A percentile compares a stretch with the other conserved stretches of the same genome.
phyloP scores from a whole-genome alignment of 2,329 filamentous ascomycete genomes.

The Apiospora kogelbergensis region DNA sequence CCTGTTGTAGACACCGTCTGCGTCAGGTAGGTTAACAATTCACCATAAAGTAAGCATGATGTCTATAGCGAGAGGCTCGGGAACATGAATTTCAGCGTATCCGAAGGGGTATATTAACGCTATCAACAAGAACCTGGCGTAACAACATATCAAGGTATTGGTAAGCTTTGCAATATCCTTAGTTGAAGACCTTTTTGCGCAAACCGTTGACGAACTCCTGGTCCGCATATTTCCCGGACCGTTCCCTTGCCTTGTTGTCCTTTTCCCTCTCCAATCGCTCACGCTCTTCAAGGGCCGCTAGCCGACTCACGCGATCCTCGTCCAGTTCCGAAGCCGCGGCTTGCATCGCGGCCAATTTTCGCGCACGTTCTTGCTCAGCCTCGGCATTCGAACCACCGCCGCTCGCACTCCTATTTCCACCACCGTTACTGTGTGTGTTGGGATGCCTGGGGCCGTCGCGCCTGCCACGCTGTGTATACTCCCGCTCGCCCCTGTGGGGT shows the following conservation, averaged over 20 bases:
- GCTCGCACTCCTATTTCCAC: conserved; percentile 10
- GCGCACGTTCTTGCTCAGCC: conserved; percentile 54
- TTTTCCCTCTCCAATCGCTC: conserved; percentile 65
- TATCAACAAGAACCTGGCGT: not conserved
- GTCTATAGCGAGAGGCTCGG: not conserved
- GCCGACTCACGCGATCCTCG: conserved; percentile 64
- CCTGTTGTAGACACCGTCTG: not conserved
- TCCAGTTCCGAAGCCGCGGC: conserved; percentile 69
- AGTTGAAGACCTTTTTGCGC: conserved; percentile 51
- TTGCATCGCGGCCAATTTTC: conserved; percentile 73
- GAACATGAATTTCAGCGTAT: not conserved
- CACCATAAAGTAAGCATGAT: not conserved
- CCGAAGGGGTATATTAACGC: not conserved
- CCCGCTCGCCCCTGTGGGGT: not conserved
- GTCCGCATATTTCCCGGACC: conserved; percentile 61
- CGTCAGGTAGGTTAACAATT: not conserved
- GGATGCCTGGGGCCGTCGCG: not conserved
- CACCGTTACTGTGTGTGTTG: not conserved
- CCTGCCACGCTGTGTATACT: conserved; percentile 9
- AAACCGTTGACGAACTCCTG: conserved; percentile 64
- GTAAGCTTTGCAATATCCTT: not conserved
- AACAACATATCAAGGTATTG: not conserved
- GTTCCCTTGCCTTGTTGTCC: conserved; percentile 62
- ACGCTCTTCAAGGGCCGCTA: conserved; percentile 64
- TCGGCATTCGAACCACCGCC: conserved; percentile 28